Conservation (phyloP, 192 early-diverging fungal genomes). For the Chytriomyces sp. region DNA sequence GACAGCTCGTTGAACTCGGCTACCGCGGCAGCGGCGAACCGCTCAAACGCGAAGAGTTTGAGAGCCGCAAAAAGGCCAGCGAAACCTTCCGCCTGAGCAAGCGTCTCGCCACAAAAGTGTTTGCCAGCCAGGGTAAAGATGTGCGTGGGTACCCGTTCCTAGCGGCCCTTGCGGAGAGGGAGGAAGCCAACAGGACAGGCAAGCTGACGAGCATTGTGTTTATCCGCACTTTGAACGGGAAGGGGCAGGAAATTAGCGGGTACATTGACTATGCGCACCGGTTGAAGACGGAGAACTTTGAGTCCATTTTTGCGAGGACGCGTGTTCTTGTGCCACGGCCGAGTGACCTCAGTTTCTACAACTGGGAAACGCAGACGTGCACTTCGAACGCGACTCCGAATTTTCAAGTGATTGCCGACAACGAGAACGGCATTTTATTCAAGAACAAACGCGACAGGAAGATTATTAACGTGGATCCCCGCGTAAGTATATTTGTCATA, state of each 20-base stretch:
- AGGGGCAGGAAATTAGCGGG: slow-evolving; percentile 63
- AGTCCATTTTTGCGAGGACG: slow-evolving; percentile 57
- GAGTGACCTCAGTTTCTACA: slow-evolving; percentile 68
- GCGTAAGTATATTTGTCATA: slow-evolving; percentile 35
- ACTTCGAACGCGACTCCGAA: slow-evolving; percentile 67
- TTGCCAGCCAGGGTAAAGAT: slow-evolving; percentile 60
- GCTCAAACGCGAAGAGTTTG: slow-evolving; percentile 58
- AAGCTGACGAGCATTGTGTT: slow-evolving; percentile 69
- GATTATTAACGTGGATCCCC: slow-evolving; percentile 71
- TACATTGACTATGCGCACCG: slow-evolving; percentile 72
- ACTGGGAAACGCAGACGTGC: slow-evolving; percentile 69
- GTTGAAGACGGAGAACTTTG: slow-evolving; percentile 68
- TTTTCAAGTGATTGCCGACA: slow-evolving; percentile 71
- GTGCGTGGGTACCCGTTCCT: slow-evolving; percentile 58
- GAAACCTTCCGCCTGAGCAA: slow-evolving; percentile 68
- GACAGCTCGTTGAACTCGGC: slow-evolving; percentile 69
- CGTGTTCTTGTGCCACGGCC: slow-evolving; percentile 56
- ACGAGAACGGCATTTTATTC: slow-evolving; percentile 67
- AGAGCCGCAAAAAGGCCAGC: slow-evolving; percentile 61
- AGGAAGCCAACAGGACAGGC: slow-evolving; percentile 66
- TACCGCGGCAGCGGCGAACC: slow-evolving; percentile 69
- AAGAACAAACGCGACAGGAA: slow-evolving; percentile 71
- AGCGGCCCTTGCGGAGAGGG: slow-evolving; percentile 63
- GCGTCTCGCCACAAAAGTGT: slow-evolving; percentile 60
- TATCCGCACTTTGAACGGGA: slow-evolving; percentile 59